A percentile compares a stretch with the other conserved stretches of the same genome.
These are phyloP conservation scores for Teratosphaeria pseudoeucalypti DNA, from an alignment of 2,329 filamentous ascomycete genomes.

Conservation along the genomic window DNA sequence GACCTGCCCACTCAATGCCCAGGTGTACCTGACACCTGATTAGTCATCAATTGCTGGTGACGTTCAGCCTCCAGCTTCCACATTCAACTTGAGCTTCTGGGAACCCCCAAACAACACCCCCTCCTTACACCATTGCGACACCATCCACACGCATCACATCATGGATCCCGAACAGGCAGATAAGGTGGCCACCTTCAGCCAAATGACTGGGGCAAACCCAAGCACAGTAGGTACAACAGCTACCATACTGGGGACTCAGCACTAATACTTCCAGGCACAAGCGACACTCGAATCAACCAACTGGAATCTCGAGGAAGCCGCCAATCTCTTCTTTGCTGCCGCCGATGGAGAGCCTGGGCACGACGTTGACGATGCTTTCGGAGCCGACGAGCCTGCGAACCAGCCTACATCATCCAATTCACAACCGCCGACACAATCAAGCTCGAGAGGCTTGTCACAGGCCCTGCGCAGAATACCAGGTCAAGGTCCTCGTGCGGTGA, in stretches of 20 bases:
- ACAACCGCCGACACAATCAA: constrained; percentile 17
- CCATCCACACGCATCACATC: background rate
- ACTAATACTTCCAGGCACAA: constrained; percentile 29
- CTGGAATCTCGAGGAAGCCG: constrained; percentile 37
- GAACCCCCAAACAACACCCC: background rate
- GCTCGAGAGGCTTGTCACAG: constrained; percentile 1
- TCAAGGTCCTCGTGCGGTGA: constrained; percentile 26
- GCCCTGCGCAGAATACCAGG: constrained; percentile 2
- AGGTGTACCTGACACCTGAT: no score
- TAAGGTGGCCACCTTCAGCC: constrained; percentile 27
- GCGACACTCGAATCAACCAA: constrained; percentile 32
- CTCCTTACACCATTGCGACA: background rate
- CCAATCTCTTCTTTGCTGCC: constrained; percentile 35
- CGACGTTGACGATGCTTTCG: constrained; percentile 26
- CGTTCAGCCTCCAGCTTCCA: background rate
- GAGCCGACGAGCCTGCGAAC: constrained; percentile 6
- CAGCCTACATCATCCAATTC: constrained; percentile 7
- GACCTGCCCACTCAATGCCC: no score
- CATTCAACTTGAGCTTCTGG: background rate
- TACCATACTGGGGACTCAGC: background rate
- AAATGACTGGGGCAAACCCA: constrained; percentile 26
- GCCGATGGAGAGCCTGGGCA: constrained; percentile 27
- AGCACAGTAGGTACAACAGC: constrained; percentile 17
- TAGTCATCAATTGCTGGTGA: background rate
- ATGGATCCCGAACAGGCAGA: constrained; percentile 24